Evolutionary conservation across 2,329 filamentous ascomycete genomes (phyloP).

Genomic region (Penicillium sclerotiorum): DNA sequence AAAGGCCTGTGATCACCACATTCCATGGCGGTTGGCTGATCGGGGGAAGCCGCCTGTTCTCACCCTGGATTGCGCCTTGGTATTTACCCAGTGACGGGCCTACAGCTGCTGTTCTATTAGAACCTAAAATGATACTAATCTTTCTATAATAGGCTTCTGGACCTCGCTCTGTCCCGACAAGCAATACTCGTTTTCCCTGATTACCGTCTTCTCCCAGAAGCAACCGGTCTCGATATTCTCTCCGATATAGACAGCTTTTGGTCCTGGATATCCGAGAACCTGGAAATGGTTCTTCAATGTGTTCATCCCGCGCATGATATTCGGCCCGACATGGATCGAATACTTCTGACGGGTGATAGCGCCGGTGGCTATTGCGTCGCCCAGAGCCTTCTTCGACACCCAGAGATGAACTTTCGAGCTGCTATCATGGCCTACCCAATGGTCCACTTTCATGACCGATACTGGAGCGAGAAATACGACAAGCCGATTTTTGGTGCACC

Average conservation of each 20-base stretch:
- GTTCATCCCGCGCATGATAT: background rate
- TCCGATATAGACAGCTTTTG: background rate
- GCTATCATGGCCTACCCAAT: background rate
- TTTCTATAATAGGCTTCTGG: background rate
- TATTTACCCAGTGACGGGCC: background rate
- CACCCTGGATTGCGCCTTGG: background rate
- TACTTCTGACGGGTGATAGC: background rate
- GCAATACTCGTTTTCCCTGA: background rate
- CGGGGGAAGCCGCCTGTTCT: background rate
- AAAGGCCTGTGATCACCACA: background rate
- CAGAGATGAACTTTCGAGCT: background rate
- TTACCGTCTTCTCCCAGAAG: background rate
- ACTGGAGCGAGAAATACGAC: background rate
- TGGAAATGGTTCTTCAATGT: background rate
- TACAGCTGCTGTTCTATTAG: background rate
- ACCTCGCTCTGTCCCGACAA: background rate
- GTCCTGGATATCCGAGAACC: background rate
- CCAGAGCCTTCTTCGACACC: background rate
- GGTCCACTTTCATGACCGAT: background rate
- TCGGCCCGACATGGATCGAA: background rate
- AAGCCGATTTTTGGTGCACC: background rate
- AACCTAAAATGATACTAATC: background rate
- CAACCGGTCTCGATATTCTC: background rate
- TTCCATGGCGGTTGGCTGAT: background rate
- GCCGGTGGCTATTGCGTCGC: background rate